Evolutionary conservation across 164 flowering plant genomes (phyloP).

Genomic region (Buxus sempervirens): DNA sequence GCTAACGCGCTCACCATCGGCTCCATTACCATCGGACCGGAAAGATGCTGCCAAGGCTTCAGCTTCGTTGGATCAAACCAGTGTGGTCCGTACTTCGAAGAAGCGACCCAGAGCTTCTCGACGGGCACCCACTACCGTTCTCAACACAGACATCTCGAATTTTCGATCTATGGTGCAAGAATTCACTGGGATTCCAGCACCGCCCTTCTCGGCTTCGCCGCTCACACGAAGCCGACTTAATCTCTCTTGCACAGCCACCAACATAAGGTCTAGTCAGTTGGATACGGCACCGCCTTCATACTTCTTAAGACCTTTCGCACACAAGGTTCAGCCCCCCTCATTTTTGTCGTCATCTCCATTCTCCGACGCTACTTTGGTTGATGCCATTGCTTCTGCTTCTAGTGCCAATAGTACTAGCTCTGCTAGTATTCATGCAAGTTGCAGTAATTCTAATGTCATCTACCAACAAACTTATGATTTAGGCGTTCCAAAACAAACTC

Average conservation of each 20-base stretch:
- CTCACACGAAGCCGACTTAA: constrained; percentile 46
- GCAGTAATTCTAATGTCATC: constrained; percentile 8
- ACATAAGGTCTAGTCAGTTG: constrained; percentile 20
- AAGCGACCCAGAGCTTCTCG: constrained; percentile 71
- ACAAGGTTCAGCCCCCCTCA: constrained; percentile 29
- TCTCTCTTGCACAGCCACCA: constrained; percentile 34
- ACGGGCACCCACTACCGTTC: constrained; percentile 75
- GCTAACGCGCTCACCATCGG: background rate
- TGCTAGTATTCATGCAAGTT: background rate
- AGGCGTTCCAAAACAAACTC: constrained; percentile 23
- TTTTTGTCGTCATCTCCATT: constrained; percentile 17
- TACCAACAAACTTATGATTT: constrained; percentile 26
- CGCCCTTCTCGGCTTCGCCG: constrained; percentile 52
- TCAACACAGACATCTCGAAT: constrained; percentile 72
- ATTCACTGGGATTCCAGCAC: constrained; percentile 68
- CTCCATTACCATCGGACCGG: background rate
- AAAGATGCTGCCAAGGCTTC: background rate
- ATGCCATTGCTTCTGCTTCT: constrained; percentile 12
- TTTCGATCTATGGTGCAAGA: constrained; percentile 83
- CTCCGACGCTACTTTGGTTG: constrained; percentile 13
- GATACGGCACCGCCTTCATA: constrained; percentile 23
- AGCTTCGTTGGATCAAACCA: constrained; percentile 9
- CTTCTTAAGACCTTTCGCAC: constrained; percentile 49
- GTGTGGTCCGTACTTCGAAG: constrained; percentile 34
- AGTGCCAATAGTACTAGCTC: background rate